These are phyloP conservation scores for Pleurotus cornucopiae DNA, from an alignment of 768 basidiomycete genomes.

Conservation along the genomic window DNA sequence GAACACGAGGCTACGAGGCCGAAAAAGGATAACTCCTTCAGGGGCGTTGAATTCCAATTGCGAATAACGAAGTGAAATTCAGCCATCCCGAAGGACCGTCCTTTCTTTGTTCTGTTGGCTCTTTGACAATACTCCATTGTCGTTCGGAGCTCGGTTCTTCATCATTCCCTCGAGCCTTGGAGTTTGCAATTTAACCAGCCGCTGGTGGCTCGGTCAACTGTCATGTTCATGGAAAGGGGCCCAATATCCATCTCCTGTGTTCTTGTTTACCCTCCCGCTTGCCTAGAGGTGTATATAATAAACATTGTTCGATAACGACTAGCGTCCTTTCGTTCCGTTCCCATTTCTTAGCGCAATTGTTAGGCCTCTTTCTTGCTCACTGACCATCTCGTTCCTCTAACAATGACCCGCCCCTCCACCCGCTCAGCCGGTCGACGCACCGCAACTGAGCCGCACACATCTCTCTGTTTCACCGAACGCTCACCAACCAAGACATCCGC, in stretches of 20 bases:
- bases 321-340: too few relatives aligned
- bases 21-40: not conserved
- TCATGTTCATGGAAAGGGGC: not conserved
- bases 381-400: not conserved
- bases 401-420: not conserved
- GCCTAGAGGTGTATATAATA: too few relatives aligned
- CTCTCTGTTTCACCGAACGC: slow-evolving; percentile 5
- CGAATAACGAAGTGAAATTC: slow-evolving; percentile 1
- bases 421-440: not conserved
- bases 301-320: too few relatives aligned
- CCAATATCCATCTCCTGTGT: too few relatives aligned
- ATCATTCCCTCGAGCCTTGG: not conserved
- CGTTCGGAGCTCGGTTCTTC: not conserved
- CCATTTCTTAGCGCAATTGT: too few relatives aligned
- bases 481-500: slow-evolving; percentile 11
- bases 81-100: not conserved
- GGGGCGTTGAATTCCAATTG: not conserved
- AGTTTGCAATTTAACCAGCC: not conserved
- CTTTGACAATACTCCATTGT: slow-evolving; percentile 6
- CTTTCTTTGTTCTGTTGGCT: not conserved
- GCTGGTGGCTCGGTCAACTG: not conserved
- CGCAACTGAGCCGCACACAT: not conserved
- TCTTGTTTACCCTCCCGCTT: too few relatives aligned
- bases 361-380: not conserved
- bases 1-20: not conserved